Percentiles rank a stretch among this genome's conserved stretches.
Conservation (phyloP, 768 basidiomycete genomes). For the Podaxis sp. region DNA sequence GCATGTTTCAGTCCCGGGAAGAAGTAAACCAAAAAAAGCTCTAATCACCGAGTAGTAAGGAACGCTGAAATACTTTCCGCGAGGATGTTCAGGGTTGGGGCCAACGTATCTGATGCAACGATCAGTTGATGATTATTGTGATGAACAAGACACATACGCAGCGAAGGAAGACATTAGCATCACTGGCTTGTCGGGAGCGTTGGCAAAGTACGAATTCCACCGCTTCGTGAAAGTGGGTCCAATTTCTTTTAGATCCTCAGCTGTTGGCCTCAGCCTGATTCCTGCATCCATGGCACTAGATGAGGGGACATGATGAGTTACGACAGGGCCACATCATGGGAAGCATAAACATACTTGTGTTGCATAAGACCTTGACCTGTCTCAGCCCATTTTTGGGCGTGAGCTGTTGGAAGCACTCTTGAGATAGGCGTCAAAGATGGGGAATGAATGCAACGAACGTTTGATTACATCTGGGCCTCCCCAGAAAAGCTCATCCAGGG, state of each 20-base stretch:
- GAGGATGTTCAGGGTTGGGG: conserved; percentile 17
- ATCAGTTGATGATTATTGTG: not conserved
- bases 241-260: conserved; percentile 48
- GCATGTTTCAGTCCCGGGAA: not conserved
- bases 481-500: conserved; percentile 48
- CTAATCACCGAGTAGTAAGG: conserved; percentile 20
- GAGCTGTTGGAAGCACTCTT: conserved; percentile 12
- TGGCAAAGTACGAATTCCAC: conserved; percentile 52
- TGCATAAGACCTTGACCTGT: conserved; percentile 49
- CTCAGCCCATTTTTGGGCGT: conserved; percentile 28
- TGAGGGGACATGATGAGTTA: not conserved
- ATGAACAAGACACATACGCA: conserved; percentile 31
- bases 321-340: not conserved
- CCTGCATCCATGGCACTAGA: conserved; percentile 53
- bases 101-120: conserved; percentile 20
- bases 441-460: conserved; percentile 30
- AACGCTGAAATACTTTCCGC: conserved; percentile 24
- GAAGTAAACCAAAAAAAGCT: not conserved
- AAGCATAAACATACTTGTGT: conserved; percentile 41
- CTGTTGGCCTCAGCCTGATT: conserved; percentile 54
- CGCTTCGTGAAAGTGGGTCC: conserved; percentile 46
- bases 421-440: not conserved
- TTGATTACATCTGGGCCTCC: conserved; percentile 36
- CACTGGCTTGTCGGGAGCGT: conserved; percentile 56
- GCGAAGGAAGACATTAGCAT: conserved; percentile 40